Evolutionary conservation across 2,329 filamentous ascomycete genomes (phyloP).

Genomic region (Sclerotinia sclerotiorum): DNA sequence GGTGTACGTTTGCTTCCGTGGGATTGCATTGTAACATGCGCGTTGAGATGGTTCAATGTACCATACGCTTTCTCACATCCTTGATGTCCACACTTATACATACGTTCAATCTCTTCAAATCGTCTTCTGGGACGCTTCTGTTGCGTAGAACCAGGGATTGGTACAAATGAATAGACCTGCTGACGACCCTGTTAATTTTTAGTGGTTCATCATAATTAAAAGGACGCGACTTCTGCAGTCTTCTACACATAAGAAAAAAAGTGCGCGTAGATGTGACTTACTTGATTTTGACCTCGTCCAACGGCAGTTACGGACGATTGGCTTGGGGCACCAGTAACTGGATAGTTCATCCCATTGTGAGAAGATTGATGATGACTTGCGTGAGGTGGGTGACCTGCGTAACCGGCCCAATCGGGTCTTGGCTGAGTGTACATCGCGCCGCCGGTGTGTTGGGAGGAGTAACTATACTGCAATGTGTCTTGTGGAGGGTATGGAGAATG

Average conservation of each 20-base stretch:
- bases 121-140: slow-evolving; percentile 91
- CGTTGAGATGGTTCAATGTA: slow-evolving; percentile 94
- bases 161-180: slow-evolving; percentile 96
- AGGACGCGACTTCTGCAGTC: slow-evolving; percentile 19
- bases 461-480: slow-evolving; percentile 82
- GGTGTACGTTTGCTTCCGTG: slow-evolving; percentile 93
- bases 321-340: not conserved
- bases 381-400: slow-evolving; percentile 52
- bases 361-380: slow-evolving; percentile 48
- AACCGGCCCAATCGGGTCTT: slow-evolving; percentile 73
- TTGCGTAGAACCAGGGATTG: slow-evolving; percentile 93
- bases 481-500: slow-evolving; percentile 86
- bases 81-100: slow-evolving; percentile 99
- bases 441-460: slow-evolving; percentile 59
- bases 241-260: slow-evolving; percentile 15
- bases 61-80: slow-evolving; percentile 98
- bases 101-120: slow-evolving; percentile 98
- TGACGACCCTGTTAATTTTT: slow-evolving; percentile 46
- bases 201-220: not conserved
- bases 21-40: slow-evolving; percentile 98
- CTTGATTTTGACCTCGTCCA: not conserved
- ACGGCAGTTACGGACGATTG: not conserved
- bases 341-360: not conserved
- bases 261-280: slow-evolving; percentile 3
- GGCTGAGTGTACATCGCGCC: slow-evolving; percentile 65